Evolutionary conservation across 495 filamentous ascomycete species (phyloP).

Genomic region (Podospora appendiculata): DNA sequence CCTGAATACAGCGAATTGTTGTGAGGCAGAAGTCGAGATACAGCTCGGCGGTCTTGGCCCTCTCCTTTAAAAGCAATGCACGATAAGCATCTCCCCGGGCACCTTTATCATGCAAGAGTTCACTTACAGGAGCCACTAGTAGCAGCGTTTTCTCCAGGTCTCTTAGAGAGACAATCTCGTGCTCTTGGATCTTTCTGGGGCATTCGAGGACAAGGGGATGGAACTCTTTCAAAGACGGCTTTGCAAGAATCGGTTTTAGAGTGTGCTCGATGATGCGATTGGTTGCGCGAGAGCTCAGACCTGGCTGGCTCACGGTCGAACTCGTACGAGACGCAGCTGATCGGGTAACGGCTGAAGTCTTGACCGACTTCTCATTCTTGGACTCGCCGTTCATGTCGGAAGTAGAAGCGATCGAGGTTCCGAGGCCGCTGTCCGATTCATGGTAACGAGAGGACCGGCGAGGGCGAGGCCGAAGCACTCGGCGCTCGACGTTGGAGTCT

Average conservation of each 20-base stretch:
- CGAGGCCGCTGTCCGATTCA: slow-evolving; percentile 55
- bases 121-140: slow-evolving; percentile 83
- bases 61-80: slow-evolving; percentile 61
- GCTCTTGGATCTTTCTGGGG: slow-evolving; percentile 66
- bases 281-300: slow-evolving; percentile 41
- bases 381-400: slow-evolving; percentile 19
- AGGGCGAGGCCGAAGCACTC: slow-evolving; percentile 41
- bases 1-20: slow-evolving; percentile 77
- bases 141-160: slow-evolving; percentile 87
- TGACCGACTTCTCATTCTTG: slow-evolving; percentile 21
- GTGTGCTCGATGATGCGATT: slow-evolving; percentile 49
- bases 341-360: slow-evolving; percentile 39
- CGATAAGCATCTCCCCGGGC: slow-evolving; percentile 60
- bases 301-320: slow-evolving; percentile 24
- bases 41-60: slow-evolving; percentile 53
- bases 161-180: slow-evolving; percentile 75
- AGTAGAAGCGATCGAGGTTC: slow-evolving; percentile 45
- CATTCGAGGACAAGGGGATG: slow-evolving; percentile 68
- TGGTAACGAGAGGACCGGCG: slow-evolving; percentile 45
- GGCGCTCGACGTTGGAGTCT: slow-evolving; percentile 31
- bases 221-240: slow-evolving; percentile 60
- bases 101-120: slow-evolving; percentile 35
- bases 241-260: slow-evolving; percentile 42
- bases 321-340: slow-evolving; percentile 37
- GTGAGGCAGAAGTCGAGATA: slow-evolving; percentile 82